A percentile compares a stretch with the other conserved stretches of the same genome.
Conservation (phyloP, 2,329 filamentous ascomycete species). For the Aspergillus proliferans region DNA sequence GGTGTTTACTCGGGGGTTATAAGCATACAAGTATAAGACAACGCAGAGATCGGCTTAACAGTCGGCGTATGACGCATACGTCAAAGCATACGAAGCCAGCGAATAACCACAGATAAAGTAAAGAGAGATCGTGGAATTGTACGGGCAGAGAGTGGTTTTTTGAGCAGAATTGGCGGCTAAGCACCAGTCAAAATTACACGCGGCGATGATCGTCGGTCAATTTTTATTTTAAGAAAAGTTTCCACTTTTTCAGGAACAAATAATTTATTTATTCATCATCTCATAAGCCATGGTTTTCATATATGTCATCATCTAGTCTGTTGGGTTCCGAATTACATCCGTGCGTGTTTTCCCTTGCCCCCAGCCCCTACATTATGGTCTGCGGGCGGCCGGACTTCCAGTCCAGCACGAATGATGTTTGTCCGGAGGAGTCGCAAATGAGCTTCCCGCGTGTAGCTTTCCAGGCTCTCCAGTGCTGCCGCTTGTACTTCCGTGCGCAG, state of each 20-base stretch:
- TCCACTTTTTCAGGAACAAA: no score
- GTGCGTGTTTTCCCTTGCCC: background rate
- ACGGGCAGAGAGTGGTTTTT: no score
- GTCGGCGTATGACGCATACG: no score
- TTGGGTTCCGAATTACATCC: background rate
- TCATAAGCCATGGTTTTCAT: background rate
- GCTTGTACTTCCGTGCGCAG: conserved; percentile 64
- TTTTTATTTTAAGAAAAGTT: no score
- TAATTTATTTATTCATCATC: conserved; percentile 5
- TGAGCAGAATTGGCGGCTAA: no score
- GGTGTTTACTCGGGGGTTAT: background rate
- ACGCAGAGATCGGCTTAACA: no score
- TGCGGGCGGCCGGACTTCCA: conserved; percentile 55
- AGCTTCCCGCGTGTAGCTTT: conserved; percentile 67
- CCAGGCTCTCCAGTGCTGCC: conserved; percentile 61
- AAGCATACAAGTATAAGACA: no score
- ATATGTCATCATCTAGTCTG: background rate
- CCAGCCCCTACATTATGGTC: conserved; percentile 5
- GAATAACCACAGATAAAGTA: no score
- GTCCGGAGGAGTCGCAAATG: conserved; percentile 71
- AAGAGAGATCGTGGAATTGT: no score
- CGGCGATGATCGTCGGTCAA: no score
- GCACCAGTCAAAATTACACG: no score
- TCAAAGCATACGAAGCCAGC: no score
- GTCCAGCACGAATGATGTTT: conserved; percentile 65